Base-by-base conservation (phyloP, 2,329 filamentous ascomycete genomes). In the Stachybotrys elegans region DNA sequence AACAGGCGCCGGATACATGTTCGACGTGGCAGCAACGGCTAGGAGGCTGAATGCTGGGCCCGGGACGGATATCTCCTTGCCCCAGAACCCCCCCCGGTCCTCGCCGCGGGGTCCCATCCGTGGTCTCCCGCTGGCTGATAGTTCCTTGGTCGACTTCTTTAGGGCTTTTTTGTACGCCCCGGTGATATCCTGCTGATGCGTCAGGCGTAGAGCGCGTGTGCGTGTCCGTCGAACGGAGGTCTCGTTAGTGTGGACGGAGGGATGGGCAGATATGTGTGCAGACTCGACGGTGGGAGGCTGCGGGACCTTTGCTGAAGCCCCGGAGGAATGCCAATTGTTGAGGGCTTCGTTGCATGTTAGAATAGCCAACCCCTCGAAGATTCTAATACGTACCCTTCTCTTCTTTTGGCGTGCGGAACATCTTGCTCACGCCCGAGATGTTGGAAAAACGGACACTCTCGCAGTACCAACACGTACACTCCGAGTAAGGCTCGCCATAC, bases 381-480 rank as follows among this genome's bases (percentile, higher is more conserved):
- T 20, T 13, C 4, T 12, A 35, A 22, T 4, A 45, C 46, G 51
- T 60, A 64, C 69, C 52, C 47, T 71, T 75, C 34, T 74, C 68
- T 6, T 70, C 66, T 21, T 62, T 68, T 1, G 70, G 73, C 6
- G 69, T 53, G 6, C 70, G 67, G 14, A 83, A 65, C 2, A 71
- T 53, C 16, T 65, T 67, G 4, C 66, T 68, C 3, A 76, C 51
- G 2, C 66, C 59, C 11, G 69, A 72, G 3, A 78, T 69, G 53
- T 81, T 78, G 69, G 25, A 47, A 0, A 49, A 45, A n/a, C 44
- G 43, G 3, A 58, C 51, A 31, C 68, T 75, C 62, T 93, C 88
- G 63, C 88, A 94, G 61, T 91, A 89, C 86, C 86, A 91, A 62
- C 87, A 91, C 0, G 81, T 86, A 55, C 87, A 92, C 60, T 86